Base-by-base conservation (phyloP, 2,329 filamentous ascomycete species). In the Fusarium sp. region DNA sequence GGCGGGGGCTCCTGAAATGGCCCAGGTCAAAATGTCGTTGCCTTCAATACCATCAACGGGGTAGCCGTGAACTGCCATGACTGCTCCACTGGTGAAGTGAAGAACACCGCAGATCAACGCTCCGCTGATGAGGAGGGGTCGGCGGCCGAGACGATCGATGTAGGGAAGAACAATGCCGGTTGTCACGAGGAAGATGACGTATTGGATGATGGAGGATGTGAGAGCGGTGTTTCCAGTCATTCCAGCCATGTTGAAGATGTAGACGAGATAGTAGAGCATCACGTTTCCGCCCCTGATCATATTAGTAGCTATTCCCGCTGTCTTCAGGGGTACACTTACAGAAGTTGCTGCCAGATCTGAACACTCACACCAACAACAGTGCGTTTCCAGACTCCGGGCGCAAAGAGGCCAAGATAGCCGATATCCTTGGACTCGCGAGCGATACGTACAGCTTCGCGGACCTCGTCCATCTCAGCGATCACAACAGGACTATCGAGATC, bases 231-330 rank as follows among this genome's bases (percentile, higher is more conserved):
- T 80, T 14, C 79, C 79, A n/a, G 66, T 78, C 78, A 90, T 85
- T 47, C 85, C 85, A 14, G 89, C 89, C 89, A 91, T 90, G 51
- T 86, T 83, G 75, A 91, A 91, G 68, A 91, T 87, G 70, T 90
- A 91, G 0, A 90, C 86, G 17, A 91, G 87, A 68, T 91, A 91
- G 77, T 90, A 89, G 63, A 88, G 84, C 74, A 87, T 87, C 4
- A 88, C 84, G 39, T 89, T 89, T 10, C 87, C 87, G 2, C 87
- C 87, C 24, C 77, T 78, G 17, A 1, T 11, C 3, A 14, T 0
- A 41, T 78, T 45, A 78, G 74, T 9, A 57, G 12, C 17, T 12
- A 5, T 30, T 11, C 28, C 28, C 28, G 9, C 28, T 28, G 1
- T 28, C 3, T 1, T 30, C 28, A 30, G 28, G 28, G 14, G 3